Evolutionary conservation across 2,329 filamentous ascomycete species (phyloP), one percentile per base, ranked within the genome.

Genomic region (Gremmenia infestans): DNA sequence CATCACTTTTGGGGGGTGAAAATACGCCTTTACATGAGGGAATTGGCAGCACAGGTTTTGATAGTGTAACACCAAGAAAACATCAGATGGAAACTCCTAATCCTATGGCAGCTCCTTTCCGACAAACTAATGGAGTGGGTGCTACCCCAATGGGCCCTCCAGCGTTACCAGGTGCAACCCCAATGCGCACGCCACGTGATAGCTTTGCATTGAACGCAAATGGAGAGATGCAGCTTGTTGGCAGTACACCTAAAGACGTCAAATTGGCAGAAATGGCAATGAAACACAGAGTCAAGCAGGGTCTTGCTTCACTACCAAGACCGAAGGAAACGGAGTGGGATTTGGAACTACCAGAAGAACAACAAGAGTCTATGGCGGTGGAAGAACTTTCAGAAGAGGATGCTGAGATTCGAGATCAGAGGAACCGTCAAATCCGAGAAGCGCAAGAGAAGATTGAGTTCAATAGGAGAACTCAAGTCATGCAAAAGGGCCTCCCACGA

Each of bases 311-410:
- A 22, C 78, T 99, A 15, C 94, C 94, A 0, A 95, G 89, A 68
- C 94, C 94, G 0, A 97, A 96, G 68, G 91, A 96, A 68, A 88
- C 85, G 0, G 92, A 97, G 63, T 97, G 90, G 87, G 94, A 97
- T 64, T 83, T 97, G 47, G 93, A 97, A 69, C 75, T 96, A 36
- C 93, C 93, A 0, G 91, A 95, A 42, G 91, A 96, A 61, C 80
- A 88, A 60, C 76, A 81, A 59, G 89, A 94, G 63, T 67, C 74
- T 3, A 72, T 71, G 17, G 67, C 69, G 2, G 71, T 71, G 2
- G 75, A 79, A 46, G 78, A 85, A 51, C 68, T 80, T 7, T 76
- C 74, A n/a, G 81, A 82, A 58, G 80, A 82, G 65, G 79, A 81
- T 60, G 76, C 78, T 0, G 91, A 89, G 15, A 85, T 92, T 62